Evolutionary conservation across 228 moss, liverwort and hornwort species (phyloP), one percentile per base, ranked within the genome.

Genomic region (Sphagnum magellanicum): DNA sequence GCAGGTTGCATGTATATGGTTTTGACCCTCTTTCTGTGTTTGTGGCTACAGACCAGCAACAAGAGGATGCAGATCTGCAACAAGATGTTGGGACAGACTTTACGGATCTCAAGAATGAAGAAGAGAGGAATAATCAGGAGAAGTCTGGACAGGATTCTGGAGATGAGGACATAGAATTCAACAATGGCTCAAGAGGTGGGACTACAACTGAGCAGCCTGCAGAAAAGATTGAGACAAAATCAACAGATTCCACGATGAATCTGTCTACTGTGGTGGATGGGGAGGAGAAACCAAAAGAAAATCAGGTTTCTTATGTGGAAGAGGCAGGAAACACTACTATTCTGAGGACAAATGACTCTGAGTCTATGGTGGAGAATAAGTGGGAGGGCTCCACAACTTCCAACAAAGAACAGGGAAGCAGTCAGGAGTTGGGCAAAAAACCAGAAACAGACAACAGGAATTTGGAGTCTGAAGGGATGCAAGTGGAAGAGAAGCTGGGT

Each of bases 121-220:
- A 75, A 79, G 75, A 64, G 62, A 79, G 68, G 66, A 69, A 65
- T 51, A 72, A 79, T 55, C 79, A 68, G 66, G 79, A 32, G 32
- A 32, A 32, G 32, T 32, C 32, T 32, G 32, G 32, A 32, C 32
- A 78, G 59, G 78, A 77, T 13, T 65, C 10, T 16, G 61, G 32
- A 65, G 64, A 68, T 8, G 69, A 60, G 50, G 49, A 50, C 55
- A 71, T 71, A 72, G 66, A 53, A 32, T 32, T 32, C 48, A 62
- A 58, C 57, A 57, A 75, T 75, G 51, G 15, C 16, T 72, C 65
- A 46, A 64, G 70, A 58, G 61, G 48, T 52, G 50, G 50, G 53
- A 65, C 61, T 68, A 60, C 66, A 64, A 59, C 55, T 46, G 52
- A 61, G 62, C 74, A 65, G 15, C 55, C 17, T 53, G 65, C 61